These are phyloP conservation scores for Ascodesmis nigricans DNA, from an alignment of 495 filamentous ascomycete genomes.

Conservation along the genomic window DNA sequence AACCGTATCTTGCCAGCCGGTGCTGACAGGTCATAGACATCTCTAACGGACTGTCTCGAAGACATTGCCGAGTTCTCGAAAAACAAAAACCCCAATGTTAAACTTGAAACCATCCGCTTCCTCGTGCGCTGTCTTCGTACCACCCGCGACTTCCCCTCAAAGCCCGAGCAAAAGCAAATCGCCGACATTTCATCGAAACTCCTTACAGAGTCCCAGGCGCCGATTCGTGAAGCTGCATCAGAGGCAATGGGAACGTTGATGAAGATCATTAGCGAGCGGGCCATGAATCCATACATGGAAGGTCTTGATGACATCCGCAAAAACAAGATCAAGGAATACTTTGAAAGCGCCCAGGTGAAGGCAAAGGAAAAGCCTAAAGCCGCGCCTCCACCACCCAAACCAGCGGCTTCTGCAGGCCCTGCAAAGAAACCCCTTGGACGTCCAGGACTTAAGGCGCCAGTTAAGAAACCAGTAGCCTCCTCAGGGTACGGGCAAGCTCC, in stretches of 20 bases:
- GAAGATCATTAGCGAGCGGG: slow-evolving; percentile 95
- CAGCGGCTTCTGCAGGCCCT: slow-evolving; percentile 35
- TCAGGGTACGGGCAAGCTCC: too few species aligned
- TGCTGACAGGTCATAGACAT: slow-evolving; percentile 26
- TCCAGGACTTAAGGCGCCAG: slow-evolving; percentile 26
- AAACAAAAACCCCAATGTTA: slow-evolving; percentile 94
- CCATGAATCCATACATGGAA: slow-evolving; percentile 91
- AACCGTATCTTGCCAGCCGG: background rate
- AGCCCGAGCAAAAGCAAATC: slow-evolving; percentile 63
- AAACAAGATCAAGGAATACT: slow-evolving; percentile 88
- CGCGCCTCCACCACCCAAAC: slow-evolving; percentile 41
- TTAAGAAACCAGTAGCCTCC: too few species aligned
- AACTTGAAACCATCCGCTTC: slow-evolving; percentile 81
- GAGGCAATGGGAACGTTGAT: slow-evolving; percentile 86
- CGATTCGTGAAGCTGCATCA: slow-evolving; percentile 62
- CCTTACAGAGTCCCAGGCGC: slow-evolving; percentile 69
- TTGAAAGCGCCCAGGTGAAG: slow-evolving; percentile 77
- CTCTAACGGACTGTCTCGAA: slow-evolving; percentile 62
- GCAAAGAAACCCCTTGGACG: slow-evolving; percentile 32
- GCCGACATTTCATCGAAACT: slow-evolving; percentile 73
- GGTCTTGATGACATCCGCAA: slow-evolving; percentile 90
- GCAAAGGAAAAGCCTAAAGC: slow-evolving; percentile 93
- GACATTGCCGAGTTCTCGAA: slow-evolving; percentile 67
- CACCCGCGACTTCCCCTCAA: slow-evolving; percentile 59
- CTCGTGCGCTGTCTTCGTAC: slow-evolving; percentile 68